A percentile compares a stretch with the other conserved stretches of the same genome.
Evolutionary conservation across 1,139 yeast species (phyloP).

Genomic region (Taiozyma sp.): DNA sequence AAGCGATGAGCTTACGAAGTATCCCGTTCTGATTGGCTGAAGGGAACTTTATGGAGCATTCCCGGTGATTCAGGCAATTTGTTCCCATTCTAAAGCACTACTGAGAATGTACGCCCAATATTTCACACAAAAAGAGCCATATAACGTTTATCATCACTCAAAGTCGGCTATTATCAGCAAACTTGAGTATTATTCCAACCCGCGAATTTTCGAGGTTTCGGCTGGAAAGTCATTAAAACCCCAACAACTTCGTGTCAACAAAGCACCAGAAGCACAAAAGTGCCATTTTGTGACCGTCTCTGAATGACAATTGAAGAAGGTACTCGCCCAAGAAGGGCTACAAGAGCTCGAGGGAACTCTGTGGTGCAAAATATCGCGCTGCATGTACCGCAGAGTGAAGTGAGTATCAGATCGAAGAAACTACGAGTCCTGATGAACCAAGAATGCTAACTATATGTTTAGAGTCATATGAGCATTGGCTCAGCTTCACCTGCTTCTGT

Average conservation of each 20-base stretch:
- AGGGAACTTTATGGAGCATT: neutral
- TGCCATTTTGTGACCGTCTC: neutral
- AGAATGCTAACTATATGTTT: neutral
- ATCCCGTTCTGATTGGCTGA: neutral
- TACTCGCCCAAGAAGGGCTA: constrained; percentile 12
- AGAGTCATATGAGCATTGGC: constrained; percentile 6
- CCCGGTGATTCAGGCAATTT: no score
- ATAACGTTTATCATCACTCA: no score
- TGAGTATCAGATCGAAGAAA: constrained; percentile 5
- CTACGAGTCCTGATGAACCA: neutral
- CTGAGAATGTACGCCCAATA: no score
- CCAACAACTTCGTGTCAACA: neutral
- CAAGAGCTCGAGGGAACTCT: constrained; percentile 41
- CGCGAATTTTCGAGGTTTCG: neutral
- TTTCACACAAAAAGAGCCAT: no score
- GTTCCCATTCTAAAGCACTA: no score
- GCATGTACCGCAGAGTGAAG: constrained; percentile 25
- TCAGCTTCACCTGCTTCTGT: neutral
- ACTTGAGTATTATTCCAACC: neutral
- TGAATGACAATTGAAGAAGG: constrained; percentile 7
- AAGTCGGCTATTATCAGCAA: no score
- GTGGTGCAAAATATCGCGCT: constrained; percentile 38
- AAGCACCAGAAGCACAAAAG: neutral
- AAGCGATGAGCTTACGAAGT: constrained; percentile 1
- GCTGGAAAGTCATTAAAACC: neutral